Evolutionary conservation across 1,284 basidiomycete species (phyloP), one percentile per base, ranked within the genome.

Genomic region (Austropuccinia psidii): DNA sequence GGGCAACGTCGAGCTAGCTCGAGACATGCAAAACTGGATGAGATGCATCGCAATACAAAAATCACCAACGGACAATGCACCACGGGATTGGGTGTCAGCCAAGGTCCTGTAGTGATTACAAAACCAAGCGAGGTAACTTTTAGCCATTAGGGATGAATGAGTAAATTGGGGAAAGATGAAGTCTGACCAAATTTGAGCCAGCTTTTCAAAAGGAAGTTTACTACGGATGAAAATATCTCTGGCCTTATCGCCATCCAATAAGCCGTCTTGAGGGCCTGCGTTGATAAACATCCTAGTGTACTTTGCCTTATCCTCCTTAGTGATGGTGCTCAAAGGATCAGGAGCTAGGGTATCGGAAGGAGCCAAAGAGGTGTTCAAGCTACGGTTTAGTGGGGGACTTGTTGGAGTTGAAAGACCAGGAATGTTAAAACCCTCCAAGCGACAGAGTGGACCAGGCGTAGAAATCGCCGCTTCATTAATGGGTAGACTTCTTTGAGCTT

Each of bases 151-250:
- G 3, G 13, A 21, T 50, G 45, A 15, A 50, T 39, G 49, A 17
- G 27, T n/a, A 13, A 15, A 27, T 24, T 35, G 15, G 69, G 6
- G 49, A 58, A 9, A 21, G 39, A 24, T 11, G 27, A 49, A 21
- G 49, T 70, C 87, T 74, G 75, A 91, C 95, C 96, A 99, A 82
- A 98, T 96, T 80, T 91, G 90, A 47, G 90, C 89, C 33, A 99
- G 86, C 79, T 90, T 90, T 72, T 96, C 93, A 77, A 90, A 89
- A 2, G 89, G 85, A 47, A 99, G 85, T 79, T 92, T 90, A 62
- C 93, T 96, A 83, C 92, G 97, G 78, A 98, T 83, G 79, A 98
- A 97, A 69, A 98, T 87, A 78, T 93, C 89, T 75, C 90, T 86
- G 13, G 94, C 93, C 82, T 95, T 92, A 49, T 95, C 90, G 60